Base-by-base conservation (phyloP, 2,329 filamentous ascomycete genomes). In the Proliferodiscus dingleyae region DNA sequence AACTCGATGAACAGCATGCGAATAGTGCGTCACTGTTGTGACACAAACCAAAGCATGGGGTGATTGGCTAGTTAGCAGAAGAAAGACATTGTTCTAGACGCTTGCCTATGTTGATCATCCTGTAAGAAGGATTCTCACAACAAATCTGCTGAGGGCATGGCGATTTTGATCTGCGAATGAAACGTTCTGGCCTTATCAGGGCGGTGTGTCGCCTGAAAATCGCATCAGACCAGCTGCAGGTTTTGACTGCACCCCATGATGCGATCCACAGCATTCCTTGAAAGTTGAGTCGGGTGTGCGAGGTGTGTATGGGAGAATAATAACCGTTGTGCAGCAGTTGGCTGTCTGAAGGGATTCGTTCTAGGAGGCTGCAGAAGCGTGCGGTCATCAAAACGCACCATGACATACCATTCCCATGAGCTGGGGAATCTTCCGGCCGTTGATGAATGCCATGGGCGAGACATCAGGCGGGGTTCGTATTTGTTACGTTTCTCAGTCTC, bases 181-280 rank as follows among this genome's bases (percentile, higher is more conserved):
- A 34, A 49, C 15, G 28, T 49, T 26, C 44, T 36, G 19, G 43
- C 46, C 53, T 57, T 57, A 55, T 55, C 55, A 33, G 38, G 39
- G 49, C 50, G 46, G 43, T 50, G 43, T 41, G 42, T 45, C 13
- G 19, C 11, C 29, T 29, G 24, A 29, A 43, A 32, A 23, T 23
- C 32, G 45, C 39, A 40, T 37, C 32, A 32, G 24, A 37, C n/a
- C 21, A 37, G 34, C 29, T 32, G 34, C 19, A 21, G 8, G n/a
- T 15, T n/a, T n/a, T 39, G 34, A 19, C 34, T 24, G 23, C 30
- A 34, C 39, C 43, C 37, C 41, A 43, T 53, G 47, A 52, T 49
- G 46, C 43, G 40, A 33, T 37, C 22, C 40, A 32, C 28, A 9
- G 13, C 15, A 15, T 34, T 37, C 15, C n/a, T 37, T 19, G 37